Evolutionary conservation across 371 early-diverging fungal genomes (phyloP).

Genomic region (Apophysomyces elegans): DNA sequence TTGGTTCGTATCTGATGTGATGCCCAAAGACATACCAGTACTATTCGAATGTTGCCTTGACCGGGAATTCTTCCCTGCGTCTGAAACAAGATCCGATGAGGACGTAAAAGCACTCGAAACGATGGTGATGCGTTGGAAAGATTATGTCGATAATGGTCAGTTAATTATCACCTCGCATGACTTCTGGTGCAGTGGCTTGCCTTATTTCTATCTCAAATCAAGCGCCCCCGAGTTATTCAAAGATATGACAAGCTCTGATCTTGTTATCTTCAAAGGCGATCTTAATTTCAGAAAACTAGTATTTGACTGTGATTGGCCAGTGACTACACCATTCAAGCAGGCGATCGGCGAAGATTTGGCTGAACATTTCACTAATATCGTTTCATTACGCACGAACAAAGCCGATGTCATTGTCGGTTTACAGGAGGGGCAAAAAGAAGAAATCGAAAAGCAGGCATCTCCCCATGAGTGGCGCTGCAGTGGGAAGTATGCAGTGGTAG

Average conservation of each 20-base stretch:
- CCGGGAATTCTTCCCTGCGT: constrained; percentile 46
- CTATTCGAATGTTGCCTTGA: constrained; percentile 55
- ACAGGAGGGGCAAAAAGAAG: constrained; percentile 59
- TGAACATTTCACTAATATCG: constrained; percentile 61
- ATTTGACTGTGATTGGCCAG: constrained; percentile 86
- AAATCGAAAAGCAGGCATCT: constrained; percentile 50
- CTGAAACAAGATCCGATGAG: constrained; percentile 23
- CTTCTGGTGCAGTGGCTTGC: constrained; percentile 87
- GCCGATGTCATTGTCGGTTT: constrained; percentile 87
- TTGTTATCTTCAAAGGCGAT: constrained; percentile 95
- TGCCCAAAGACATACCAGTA: constrained; percentile 76
- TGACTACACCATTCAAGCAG: constrained; percentile 76
- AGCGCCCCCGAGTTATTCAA: constrained; percentile 67
- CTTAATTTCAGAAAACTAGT: constrained; percentile 94
- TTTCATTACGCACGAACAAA: constrained; percentile 87
- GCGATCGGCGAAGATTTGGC: constrained; percentile 79
- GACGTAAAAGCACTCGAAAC: constrained; percentile 55
- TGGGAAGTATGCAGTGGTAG: constrained; percentile 85
- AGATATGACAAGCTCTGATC: constrained; percentile 57
- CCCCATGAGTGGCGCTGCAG: constrained; percentile 61
- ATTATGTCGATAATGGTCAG: constrained; percentile 56
- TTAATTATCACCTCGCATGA: constrained; percentile 71
- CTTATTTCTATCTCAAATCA: constrained; percentile 75
- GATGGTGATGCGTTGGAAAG: constrained; percentile 72
- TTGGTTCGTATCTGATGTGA: constrained; percentile 95